phyloP scores from a whole-genome alignment of 2,329 filamentous ascomycete species.

The Fusarium nisikadoi region DNA sequence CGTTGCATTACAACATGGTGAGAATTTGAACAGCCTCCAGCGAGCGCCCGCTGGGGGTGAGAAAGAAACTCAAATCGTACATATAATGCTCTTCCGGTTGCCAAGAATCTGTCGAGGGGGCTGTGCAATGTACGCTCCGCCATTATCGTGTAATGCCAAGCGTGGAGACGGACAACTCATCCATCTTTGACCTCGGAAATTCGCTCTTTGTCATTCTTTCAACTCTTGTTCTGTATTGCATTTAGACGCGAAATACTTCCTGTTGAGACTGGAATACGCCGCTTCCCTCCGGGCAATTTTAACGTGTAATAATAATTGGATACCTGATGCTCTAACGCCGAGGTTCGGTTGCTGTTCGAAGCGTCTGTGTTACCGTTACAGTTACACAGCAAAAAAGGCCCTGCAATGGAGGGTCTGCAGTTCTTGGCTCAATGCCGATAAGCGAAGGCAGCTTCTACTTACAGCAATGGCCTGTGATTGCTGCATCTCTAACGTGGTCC shows the following conservation, averaged over 20 bases:
- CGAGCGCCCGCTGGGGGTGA: not conserved
- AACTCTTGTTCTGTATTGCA: not conserved
- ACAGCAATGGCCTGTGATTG: constrained; percentile 1
- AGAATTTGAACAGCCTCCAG: not conserved
- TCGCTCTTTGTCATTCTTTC: not conserved
- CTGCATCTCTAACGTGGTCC: constrained; percentile 7
- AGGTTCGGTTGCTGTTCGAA: not conserved
- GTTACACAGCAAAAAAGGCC: constrained; percentile 1
- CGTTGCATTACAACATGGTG: constrained; percentile 10
- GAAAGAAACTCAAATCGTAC: not conserved
- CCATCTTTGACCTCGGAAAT: not conserved
- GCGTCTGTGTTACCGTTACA: not conserved
- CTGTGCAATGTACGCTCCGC: constrained; percentile 19
- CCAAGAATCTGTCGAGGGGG: constrained; percentile 25
- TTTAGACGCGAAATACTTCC: not conserved
- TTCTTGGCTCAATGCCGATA: constrained; percentile 43
- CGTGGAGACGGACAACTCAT: constrained; percentile 32
- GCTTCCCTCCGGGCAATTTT: not conserved
- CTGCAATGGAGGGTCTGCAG: constrained; percentile 5
- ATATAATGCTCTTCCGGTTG: not conserved
- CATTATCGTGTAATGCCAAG: constrained; percentile 37
- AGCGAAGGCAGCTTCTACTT: constrained; percentile 29
- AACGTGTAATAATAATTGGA: not conserved
- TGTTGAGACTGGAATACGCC: not conserved
- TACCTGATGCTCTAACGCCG: not conserved